These are phyloP conservation scores for Aureobasidium sp. DNA, from an alignment of 2,329 filamentous ascomycete genomes.

Conservation along the genomic window DNA sequence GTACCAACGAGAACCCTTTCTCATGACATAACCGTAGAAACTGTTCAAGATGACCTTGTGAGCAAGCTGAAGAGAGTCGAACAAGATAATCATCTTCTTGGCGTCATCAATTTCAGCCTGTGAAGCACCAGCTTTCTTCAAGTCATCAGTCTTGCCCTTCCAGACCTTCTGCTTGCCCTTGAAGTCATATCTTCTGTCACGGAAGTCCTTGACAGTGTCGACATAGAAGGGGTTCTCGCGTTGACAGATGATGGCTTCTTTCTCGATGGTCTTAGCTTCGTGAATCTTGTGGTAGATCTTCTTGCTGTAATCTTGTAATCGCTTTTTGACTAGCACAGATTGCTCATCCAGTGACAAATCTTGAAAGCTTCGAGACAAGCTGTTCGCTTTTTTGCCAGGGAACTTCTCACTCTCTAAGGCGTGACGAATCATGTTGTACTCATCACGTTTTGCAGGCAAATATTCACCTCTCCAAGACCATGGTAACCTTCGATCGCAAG, in stretches of 20 bases:
- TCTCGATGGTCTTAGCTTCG: slow-evolving; percentile 83
- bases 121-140: slow-evolving; percentile 76
- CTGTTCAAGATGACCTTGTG: slow-evolving; percentile 99
- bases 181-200: slow-evolving; percentile 96
- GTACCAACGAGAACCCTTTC: slow-evolving; percentile 98
- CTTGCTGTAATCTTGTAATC: slow-evolving; percentile 86
- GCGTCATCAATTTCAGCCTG: slow-evolving; percentile 77
- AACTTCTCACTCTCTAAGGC: slow-evolving; percentile 89
- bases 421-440: slow-evolving; percentile 98
- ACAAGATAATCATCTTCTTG: slow-evolving; percentile 98
- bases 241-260: slow-evolving; percentile 97
- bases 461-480: slow-evolving; percentile 99
- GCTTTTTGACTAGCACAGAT: slow-evolving; percentile 70
- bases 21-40: slow-evolving; percentile 99
- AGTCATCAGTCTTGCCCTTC: slow-evolving; percentile 88
- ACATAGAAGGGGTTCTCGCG: slow-evolving; percentile 98
- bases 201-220: slow-evolving; percentile 89
- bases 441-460: slow-evolving; percentile 87
- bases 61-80: slow-evolving; percentile 89
- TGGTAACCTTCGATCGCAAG: slow-evolving; percentile 85
- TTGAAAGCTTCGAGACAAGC: slow-evolving; percentile 66
- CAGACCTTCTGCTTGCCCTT: slow-evolving; percentile 97
- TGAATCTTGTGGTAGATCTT: slow-evolving; percentile 99
- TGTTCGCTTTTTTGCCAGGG: slow-evolving; percentile 67
- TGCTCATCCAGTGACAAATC: slow-evolving; percentile 80